Evolutionary conservation across 495 filamentous ascomycete genomes (phyloP), one percentile per base, ranked within the genome.

Genomic region (Daldinia grandis): DNA sequence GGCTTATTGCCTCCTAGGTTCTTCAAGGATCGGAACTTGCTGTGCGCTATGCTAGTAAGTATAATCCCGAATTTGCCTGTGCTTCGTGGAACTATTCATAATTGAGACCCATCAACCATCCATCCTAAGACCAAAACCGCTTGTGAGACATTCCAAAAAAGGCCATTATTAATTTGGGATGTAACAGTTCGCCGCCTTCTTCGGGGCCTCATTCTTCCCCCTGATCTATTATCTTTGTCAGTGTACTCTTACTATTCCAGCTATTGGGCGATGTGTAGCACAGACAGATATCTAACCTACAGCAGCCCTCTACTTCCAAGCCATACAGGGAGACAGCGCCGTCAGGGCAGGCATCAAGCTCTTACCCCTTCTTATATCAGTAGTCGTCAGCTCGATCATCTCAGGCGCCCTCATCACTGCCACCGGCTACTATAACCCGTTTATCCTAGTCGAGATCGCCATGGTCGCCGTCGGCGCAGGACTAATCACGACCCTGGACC

Each of bases 261-360:
- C 25, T 14, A 3, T 38, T 10, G 7, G 5, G 14, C 3, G 19
- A 14, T 7, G 10, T 37, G 5, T 17, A 42, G 9, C 5, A 10
- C 1, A 28, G 15, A 12, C 12, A 42, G 27, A 28, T n/a, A 17
- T 15, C 40, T 63, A 27, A 56, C 63, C 27, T 1, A 17, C 2
- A 6, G 1, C 64, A 82, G 80, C 94, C 0, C 88, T 95, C 58
- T 98, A 91, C 87, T 97, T 98, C 84, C 94, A 98, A 74, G 91
- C 92, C 19, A 89, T 97, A 81, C 89, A 94, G 72, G 87, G 85
- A 49, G 87, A 86, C 31, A 83, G 83, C 0, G 91, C 94, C 19
- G 87, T 89, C 15, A 80, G 88, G 51, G 93, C 92, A 1, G 94
- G 94, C 33, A 90, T 97, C 75, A 88, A 88, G 75, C 91, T 90